Evolutionary conservation across 1,284 basidiomycete genomes (phyloP), one percentile per base, ranked within the genome.

Genomic region (Rhodofomes roseus): DNA sequence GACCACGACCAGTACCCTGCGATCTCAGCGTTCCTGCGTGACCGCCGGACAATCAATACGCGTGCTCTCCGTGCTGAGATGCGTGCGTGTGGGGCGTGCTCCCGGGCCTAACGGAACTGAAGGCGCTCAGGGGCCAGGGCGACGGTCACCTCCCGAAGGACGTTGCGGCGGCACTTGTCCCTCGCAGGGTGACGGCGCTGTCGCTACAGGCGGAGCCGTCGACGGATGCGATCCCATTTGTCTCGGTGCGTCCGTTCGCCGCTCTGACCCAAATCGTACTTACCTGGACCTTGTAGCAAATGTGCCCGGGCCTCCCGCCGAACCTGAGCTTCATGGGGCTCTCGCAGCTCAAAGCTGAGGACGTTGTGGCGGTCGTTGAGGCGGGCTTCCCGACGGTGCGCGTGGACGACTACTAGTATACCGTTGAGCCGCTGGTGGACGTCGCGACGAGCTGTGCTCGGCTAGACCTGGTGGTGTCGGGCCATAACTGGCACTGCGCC

Each of bases 1-100:
- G 87, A 89, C 66, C 74, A 78, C 18, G 85, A 85, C 63, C 75
- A 90, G 2, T 87, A 89, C 74, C 86, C 85, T 2, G 80, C 87
- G 6, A 78, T 90, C 50, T 78, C 83, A 2, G 85, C 85, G 37
- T 89, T 90, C 68, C 73, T 90, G 29, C 79, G 84, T 8, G 81
- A 81, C n/a, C 75, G 85, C 41, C 73, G 71, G n/a, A 71, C 80
- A 41, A 71, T 90, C 39, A 75, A 75, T 29, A 80, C 80, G 1
- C 40, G 76, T 79, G 53, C 75, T 89, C 1, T 77, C 80, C 11
- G 79, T 83, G 9, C 77, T 80, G 14, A 74, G 76, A 87, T 63
- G 85, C 87, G 0, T 79, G 82, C 0, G 77, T 85, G 7, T 88
- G 86, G 85, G 87, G 87, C 14, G 81, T 89, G n/a, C 74, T 90